Conservation (phyloP, 208 protist species). For the Leishmania gerbilli region DNA sequence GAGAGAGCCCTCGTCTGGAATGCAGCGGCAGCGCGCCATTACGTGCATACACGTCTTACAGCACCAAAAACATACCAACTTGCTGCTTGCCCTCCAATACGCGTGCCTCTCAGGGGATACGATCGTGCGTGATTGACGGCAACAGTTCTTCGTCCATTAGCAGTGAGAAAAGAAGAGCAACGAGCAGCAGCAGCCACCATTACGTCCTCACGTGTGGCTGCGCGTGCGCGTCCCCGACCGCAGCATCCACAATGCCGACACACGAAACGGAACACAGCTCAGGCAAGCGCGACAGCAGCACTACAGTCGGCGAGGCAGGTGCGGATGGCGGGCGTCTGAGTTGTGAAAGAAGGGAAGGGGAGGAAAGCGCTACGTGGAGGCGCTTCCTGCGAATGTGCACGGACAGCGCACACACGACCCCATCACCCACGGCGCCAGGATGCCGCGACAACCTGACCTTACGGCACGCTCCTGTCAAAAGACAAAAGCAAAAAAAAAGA, state of each 20-base stretch:
- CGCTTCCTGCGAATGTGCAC: not conserved
- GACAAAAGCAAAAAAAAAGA: not conserved
- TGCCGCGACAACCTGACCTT: not conserved
- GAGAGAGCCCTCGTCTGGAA: not conserved
- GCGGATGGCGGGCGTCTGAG: not conserved
- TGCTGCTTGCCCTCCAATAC: not conserved
- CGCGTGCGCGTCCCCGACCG: not conserved
- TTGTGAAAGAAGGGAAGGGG: not conserved
- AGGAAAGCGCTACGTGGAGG: not conserved
- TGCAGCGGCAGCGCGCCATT: not conserved
- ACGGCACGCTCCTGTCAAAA: too few relatives aligned
- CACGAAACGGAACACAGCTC: too few relatives aligned
- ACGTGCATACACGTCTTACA: not conserved
- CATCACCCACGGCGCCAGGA: not conserved
- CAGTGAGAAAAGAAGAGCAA: not conserved
- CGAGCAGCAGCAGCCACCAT: not conserved
- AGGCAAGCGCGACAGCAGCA: not conserved
- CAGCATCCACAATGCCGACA: not conserved
- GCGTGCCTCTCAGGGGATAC: not conserved
- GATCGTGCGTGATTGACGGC: not conserved
- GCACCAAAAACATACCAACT: not conserved
- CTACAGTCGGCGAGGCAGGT: not conserved
- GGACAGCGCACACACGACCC: not conserved
- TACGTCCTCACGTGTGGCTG: not conserved
- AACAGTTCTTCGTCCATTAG: not conserved